Conservation (phyloP, 495 filamentous ascomycete species). For the Neurospora intermedia region DNA sequence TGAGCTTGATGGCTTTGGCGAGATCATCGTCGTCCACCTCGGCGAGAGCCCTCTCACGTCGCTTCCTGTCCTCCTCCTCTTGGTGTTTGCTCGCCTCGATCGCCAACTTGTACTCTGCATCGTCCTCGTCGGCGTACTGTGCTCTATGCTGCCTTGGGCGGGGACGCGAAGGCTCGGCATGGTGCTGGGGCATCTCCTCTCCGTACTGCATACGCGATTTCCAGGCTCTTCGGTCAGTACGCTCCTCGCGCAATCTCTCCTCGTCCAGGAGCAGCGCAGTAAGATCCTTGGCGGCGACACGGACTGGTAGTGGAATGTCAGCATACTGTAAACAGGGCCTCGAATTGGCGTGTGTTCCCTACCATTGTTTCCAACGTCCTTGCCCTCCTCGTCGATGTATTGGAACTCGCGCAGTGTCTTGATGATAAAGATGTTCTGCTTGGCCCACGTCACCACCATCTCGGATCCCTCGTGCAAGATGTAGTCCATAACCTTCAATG, state of each 20-base stretch:
- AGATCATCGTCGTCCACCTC: constrained; percentile 72
- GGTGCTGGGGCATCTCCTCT: constrained; percentile 20
- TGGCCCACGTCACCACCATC: constrained; percentile 93
- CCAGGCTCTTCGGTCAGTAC: constrained; percentile 87
- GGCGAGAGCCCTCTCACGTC: constrained; percentile 52
- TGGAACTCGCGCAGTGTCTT: constrained; percentile 96
- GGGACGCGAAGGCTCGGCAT: constrained; percentile 33
- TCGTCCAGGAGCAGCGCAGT: constrained; percentile 92
- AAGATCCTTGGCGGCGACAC: constrained; percentile 91
- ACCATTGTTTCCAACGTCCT: constrained; percentile 96
- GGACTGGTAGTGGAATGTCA: constrained; percentile 46
- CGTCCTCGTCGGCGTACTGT: constrained; percentile 63
- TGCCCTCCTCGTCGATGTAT: constrained; percentile 87
- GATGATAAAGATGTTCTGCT: constrained; percentile 97
- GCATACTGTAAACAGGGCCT: not conserved
- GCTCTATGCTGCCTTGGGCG: constrained; percentile 18
- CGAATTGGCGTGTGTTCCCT: constrained; percentile 6
- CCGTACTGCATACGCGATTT: constrained; percentile 87
- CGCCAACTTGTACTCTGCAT: constrained; percentile 84
- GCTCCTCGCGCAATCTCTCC: constrained; percentile 82
- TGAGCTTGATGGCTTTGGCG: constrained; percentile 91
- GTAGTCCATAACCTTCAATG: constrained; percentile 95
- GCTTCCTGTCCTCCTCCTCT: constrained; percentile 83
- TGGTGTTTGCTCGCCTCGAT: constrained; percentile 95
- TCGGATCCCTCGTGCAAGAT: constrained; percentile 96